These are phyloP conservation scores for Didymella glomerata DNA, from an alignment of 2,329 filamentous ascomycete genomes.

Conservation along the genomic window DNA sequence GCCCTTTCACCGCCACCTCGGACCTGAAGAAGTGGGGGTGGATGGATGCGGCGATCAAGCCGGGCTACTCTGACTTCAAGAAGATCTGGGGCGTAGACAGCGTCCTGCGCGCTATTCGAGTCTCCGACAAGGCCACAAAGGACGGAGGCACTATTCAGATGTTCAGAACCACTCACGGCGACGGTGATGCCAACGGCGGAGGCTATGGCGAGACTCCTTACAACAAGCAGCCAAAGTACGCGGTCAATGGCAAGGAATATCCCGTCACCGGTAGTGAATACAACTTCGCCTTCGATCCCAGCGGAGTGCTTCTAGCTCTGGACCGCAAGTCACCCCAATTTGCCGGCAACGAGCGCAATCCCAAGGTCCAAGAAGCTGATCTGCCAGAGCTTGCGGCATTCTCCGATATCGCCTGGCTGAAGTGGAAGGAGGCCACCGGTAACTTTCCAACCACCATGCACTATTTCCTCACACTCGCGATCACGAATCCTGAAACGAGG, in stretches of 20 bases:
- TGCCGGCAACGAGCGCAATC: conserved; percentile 13
- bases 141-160: conserved; percentile 14
- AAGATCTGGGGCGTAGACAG: conserved; percentile 11
- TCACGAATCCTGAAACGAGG: conserved; percentile 12
- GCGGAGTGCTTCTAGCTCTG: conserved; percentile 15
- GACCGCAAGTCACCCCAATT: conserved; percentile 18
- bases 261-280: conserved; percentile 16
- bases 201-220: conserved; percentile 8
- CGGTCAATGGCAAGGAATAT: neutral
- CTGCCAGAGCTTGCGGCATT: conserved; percentile 14
- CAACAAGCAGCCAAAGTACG: conserved; percentile 9
- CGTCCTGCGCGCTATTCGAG: conserved; percentile 9
- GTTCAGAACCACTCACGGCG: conserved; percentile 6
- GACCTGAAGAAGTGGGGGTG: conserved; percentile 6
- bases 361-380: conserved; percentile 8
- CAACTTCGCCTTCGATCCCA: conserved; percentile 15
- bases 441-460: conserved; percentile 7
- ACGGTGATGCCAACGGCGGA: conserved; percentile 3
- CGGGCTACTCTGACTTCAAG: neutral
- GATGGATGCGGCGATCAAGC: neutral
- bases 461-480: conserved; percentile 11
- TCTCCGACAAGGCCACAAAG: conserved; percentile 11
- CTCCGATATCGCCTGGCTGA: conserved; percentile 17
- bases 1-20: neutral
- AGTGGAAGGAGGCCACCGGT: conserved; percentile 11